Base-by-base conservation (phyloP, 2,329 filamentous ascomycete species). In the Colletotrichum tanaceti region DNA sequence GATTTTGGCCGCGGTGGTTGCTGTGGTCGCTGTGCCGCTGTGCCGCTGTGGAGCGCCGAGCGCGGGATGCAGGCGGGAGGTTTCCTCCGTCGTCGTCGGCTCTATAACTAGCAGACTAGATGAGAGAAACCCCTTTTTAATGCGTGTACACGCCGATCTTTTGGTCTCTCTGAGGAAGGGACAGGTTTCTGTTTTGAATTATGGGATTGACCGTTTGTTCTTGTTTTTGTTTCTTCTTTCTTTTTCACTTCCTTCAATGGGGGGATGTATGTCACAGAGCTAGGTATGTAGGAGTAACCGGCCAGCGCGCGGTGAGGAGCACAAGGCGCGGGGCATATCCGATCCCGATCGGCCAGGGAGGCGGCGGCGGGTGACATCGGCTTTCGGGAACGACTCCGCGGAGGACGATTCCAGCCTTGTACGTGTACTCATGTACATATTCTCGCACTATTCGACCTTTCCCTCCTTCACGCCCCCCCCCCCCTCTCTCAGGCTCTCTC, bases 351-450 rank as follows among this genome's bases (percentile, higher is more conserved):
- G 58, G 1, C 22, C 28, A 18, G 28, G 18, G 53, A 44, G 28
- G 53, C 65, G 18, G 53, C 38, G 28, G 53, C 65, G 65, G 65
- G 65, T 68, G 65, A 46, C 65, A 68, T 68, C 65, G 65, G 65
- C 65, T 68, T 59, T 65, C 65, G 65, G 47, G 10, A 54, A 32
- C 16, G 53, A 24, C 61, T 49, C 60, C 60, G 54, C 24, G 44
- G 14, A 24, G 20, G 47, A 32, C 6, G 4, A 16, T 35, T 47
- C 52, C 13, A 22, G 16, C 32, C 32, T 41, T 35, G 32, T 35
- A 7, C 32, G 32, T 35, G 7, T 10, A 35, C 9, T 10, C 9
- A 10, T 35, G 32, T 35, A 35, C 32, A 35, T 32, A 11, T 22
- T 43, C 11, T 47, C 43, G 20, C 43, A 38, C 18, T 20, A 14